Evolutionary conservation across 2,329 filamentous ascomycete genomes (phyloP).

Genomic region (Pseudophaeomoniella oleicola): DNA sequence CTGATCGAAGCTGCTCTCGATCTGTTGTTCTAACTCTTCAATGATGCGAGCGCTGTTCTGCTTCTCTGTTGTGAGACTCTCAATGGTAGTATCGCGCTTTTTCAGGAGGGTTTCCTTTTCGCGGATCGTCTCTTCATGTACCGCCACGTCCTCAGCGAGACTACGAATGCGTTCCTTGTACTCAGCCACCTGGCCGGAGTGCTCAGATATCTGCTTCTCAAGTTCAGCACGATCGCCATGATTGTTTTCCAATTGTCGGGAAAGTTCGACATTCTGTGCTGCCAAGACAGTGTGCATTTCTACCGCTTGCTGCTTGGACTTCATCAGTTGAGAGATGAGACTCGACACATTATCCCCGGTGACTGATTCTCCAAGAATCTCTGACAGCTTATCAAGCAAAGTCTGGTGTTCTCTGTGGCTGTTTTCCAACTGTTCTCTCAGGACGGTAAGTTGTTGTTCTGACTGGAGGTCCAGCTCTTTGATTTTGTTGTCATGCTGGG

Average conservation of each 20-base stretch:
- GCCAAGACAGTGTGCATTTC: background rate
- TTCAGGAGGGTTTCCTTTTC: slow-evolving; percentile 28
- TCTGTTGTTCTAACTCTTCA: slow-evolving; percentile 91
- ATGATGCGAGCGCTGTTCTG: slow-evolving; percentile 85
- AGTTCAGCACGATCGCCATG: slow-evolving; percentile 16
- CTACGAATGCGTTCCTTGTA: slow-evolving; percentile 42
- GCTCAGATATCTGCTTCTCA: slow-evolving; percentile 21
- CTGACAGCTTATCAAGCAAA: background rate
- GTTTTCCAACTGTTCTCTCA: background rate
- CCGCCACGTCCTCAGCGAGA: slow-evolving; percentile 33
- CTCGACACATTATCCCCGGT: slow-evolving; percentile 25
- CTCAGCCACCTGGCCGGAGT: slow-evolving; percentile 21
- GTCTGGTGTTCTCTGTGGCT: background rate
- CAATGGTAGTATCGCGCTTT: slow-evolving; percentile 30
- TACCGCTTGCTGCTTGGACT: slow-evolving; percentile 6
- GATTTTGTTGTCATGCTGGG: slow-evolving; percentile 34
- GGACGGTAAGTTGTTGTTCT: background rate
- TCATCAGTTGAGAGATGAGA: slow-evolving; percentile 26
- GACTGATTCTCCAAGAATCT: slow-evolving; percentile 6
- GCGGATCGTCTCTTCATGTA: slow-evolving; percentile 28
- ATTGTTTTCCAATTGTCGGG: slow-evolving; percentile 20
- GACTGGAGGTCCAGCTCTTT: background rate
- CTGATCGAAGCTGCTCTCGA: slow-evolving; percentile 89
- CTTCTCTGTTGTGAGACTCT: slow-evolving; percentile 49
- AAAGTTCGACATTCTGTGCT: slow-evolving; percentile 20